phyloP scores from a whole-genome alignment of 495 filamentous ascomycete species.

The Neurospora sublineolata region DNA sequence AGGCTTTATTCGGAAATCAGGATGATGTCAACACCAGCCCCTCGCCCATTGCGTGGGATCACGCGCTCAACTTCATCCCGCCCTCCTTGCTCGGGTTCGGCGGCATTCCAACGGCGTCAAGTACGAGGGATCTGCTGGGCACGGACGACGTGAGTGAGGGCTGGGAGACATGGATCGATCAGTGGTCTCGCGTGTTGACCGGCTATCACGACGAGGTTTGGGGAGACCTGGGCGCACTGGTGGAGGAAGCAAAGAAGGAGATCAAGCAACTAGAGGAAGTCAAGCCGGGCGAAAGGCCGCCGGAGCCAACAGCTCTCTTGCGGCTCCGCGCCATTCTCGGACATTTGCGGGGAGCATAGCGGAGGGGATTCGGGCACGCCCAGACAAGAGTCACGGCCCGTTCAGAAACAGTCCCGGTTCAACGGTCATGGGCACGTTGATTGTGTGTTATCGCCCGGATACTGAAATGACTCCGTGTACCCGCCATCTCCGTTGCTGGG shows the following conservation, averaged over 20 bases:
- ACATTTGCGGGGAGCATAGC: slow-evolving; percentile 14
- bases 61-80: slow-evolving; percentile 33
- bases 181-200: slow-evolving; percentile 54
- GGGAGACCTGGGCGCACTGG: slow-evolving; percentile 55
- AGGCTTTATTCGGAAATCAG: slow-evolving; percentile 24
- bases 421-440: not conserved
- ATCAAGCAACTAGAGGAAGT: slow-evolving; percentile 23
- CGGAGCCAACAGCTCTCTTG: slow-evolving; percentile 17
- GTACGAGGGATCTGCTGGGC: slow-evolving; percentile 20
- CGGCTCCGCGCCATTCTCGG: slow-evolving; percentile 23
- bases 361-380: not conserved
- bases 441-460: not conserved
- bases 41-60: slow-evolving; percentile 23
- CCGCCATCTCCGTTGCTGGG: not conserved
- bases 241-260: slow-evolving; percentile 52
- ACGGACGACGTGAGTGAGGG: slow-evolving; percentile 27
- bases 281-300: slow-evolving; percentile 11
- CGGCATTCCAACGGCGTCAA: slow-evolving; percentile 1
- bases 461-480: not conserved
- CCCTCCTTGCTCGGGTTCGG: slow-evolving; percentile 3
- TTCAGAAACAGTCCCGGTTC: not conserved
- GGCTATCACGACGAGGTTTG: slow-evolving; percentile 68
- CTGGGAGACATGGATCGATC: slow-evolving; percentile 33
- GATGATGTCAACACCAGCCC: not conserved
- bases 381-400: not conserved